Percentiles rank a stretch among this genome's conserved stretches.
phyloP scores from a whole-genome alignment of 768 basidiomycete genomes.

The Tulasnella sp. region DNA sequence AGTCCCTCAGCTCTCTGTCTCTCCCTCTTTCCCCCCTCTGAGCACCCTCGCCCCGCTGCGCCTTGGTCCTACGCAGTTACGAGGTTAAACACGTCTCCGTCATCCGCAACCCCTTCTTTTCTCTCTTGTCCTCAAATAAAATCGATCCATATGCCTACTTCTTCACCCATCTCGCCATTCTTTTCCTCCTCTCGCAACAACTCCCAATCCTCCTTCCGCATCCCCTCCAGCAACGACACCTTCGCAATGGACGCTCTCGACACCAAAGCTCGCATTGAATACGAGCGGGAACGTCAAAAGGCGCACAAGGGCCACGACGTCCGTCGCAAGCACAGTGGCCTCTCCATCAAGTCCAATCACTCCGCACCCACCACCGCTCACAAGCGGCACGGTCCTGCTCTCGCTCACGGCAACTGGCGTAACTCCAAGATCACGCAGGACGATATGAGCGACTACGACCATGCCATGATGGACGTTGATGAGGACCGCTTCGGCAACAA shows the following conservation, averaged over 20 bases:
- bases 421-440: not conserved
- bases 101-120: not conserved
- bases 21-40: not conserved
- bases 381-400: not conserved
- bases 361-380: slow-evolving; percentile 13
- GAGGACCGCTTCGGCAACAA: slow-evolving; percentile 6
- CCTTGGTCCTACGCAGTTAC: not conserved
- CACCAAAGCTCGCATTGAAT: slow-evolving; percentile 18
- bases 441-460: slow-evolving; percentile 3
- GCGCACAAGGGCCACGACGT: slow-evolving; percentile 22
- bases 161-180: slow-evolving; percentile 7
- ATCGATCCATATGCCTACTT: not conserved
- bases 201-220: slow-evolving; percentile 12
- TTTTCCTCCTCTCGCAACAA: slow-evolving; percentile 13
- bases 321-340: slow-evolving; percentile 14
- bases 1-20: slow-evolving; percentile 3
- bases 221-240: not conserved
- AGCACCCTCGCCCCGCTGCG: slow-evolving; percentile 1
- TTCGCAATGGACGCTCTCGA: slow-evolving; percentile 14
- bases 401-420: not conserved
- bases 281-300: slow-evolving; percentile 20
- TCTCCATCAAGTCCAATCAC: slow-evolving; percentile 1
- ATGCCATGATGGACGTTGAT: not conserved
- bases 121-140: not conserved
- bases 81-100: not conserved